Conservation (phyloP, 2,329 filamentous ascomycete genomes). For the Huntiella moniliformis region DNA sequence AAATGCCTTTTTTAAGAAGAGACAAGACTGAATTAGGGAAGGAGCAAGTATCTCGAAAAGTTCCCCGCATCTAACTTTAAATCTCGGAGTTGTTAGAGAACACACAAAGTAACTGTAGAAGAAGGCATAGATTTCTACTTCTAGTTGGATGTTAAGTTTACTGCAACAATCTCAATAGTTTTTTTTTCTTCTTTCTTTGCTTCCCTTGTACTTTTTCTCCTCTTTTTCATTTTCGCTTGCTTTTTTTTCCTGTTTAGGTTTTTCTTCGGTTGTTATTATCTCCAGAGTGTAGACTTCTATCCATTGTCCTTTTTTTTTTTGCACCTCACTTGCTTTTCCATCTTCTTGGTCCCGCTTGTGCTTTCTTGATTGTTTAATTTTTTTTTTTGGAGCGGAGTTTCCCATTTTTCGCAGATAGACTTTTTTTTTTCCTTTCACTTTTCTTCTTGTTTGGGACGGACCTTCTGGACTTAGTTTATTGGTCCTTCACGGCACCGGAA, state of each 20-base stretch:
- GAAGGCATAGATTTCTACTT: too few species aligned
- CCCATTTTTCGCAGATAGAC: background rate
- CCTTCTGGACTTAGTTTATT: too few species aligned
- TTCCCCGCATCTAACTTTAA: too few species aligned
- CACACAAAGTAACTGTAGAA: too few species aligned
- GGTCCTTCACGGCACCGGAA: too few species aligned
- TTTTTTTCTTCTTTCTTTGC: slow-evolving; percentile 1
- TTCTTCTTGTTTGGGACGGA: slow-evolving; percentile 3
- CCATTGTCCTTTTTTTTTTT: background rate
- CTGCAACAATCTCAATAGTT: background rate
- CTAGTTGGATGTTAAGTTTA: background rate
- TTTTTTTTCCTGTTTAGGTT: slow-evolving; percentile 2
- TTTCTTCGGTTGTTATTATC: background rate
- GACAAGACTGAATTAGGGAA: too few species aligned
- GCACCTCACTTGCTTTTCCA: background rate
- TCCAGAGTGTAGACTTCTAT: background rate
- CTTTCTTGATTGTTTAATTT: slow-evolving; percentile 4
- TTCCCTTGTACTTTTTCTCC: background rate
- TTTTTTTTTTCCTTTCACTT: slow-evolving; percentile 3
- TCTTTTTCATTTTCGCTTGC: background rate
- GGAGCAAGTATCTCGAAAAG: too few species aligned
- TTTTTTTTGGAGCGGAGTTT: background rate
- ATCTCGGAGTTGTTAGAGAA: too few species aligned
- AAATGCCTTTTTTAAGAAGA: too few species aligned
- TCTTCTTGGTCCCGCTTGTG: background rate